A percentile compares a stretch with the other conserved stretches of the same genome.
Conservation (phyloP, 78 protist genomes). For the Dictyostelium brefeldianum region DNA sequence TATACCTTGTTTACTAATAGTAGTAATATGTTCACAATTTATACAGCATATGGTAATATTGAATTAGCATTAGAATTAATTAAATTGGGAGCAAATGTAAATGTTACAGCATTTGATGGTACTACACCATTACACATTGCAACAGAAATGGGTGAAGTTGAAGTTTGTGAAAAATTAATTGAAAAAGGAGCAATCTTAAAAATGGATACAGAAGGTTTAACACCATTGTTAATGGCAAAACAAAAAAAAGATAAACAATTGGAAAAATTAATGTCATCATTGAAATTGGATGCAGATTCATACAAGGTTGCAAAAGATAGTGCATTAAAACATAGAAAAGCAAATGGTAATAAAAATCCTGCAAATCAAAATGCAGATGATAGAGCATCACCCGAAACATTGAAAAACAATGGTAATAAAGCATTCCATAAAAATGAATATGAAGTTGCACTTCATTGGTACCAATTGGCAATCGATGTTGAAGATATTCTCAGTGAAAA, state of each 20-base stretch:
- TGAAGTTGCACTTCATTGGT: constrained; percentile 68
- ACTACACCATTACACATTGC: constrained; percentile 66
- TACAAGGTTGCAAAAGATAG: constrained; percentile 4
- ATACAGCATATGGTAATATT: constrained; percentile 63
- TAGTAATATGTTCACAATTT: neutral
- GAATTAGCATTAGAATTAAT: constrained; percentile 42
- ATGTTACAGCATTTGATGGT: constrained; percentile 56
- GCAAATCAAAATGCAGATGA: neutral
- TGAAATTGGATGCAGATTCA: constrained; percentile 41
- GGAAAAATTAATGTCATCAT: constrained; percentile 19
- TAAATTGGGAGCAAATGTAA: constrained; percentile 64
- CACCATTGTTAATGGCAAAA: constrained; percentile 46
- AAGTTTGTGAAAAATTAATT: constrained; percentile 31
- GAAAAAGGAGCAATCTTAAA: constrained; percentile 56
- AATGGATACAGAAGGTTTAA: constrained; percentile 49
- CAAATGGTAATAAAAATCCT: neutral
- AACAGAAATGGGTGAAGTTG: constrained; percentile 24
- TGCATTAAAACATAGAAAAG: neutral
- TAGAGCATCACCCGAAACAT: constrained; percentile 45
- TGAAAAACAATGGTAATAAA: constrained; percentile 54
- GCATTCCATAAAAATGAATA: constrained; percentile 45
- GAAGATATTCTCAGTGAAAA: constrained; percentile 50
- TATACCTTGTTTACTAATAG: neutral
- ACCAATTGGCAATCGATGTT: constrained; percentile 60
- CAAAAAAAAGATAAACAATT: constrained; percentile 54